Evolutionary conservation across 2,329 filamentous ascomycete genomes (phyloP).

Genomic region (Aspergillus puulaauensis): DNA sequence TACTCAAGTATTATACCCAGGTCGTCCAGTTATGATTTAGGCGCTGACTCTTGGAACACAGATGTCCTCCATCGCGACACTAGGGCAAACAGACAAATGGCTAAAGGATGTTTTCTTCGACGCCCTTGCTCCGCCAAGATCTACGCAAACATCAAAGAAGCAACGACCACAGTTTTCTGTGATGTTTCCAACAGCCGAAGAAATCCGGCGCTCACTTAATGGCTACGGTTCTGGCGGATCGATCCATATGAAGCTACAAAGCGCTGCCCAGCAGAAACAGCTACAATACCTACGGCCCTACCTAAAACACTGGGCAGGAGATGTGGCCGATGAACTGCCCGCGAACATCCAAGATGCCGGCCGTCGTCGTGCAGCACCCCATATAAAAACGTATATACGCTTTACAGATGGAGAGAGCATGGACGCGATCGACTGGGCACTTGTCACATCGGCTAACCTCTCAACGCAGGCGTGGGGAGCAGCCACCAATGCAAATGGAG

Average conservation of each 20-base stretch:
- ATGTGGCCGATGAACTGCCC: slow-evolving; percentile 28
- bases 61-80: slow-evolving; percentile 78
- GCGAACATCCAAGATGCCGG: slow-evolving; percentile 50
- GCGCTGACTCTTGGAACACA: slow-evolving; percentile 49
- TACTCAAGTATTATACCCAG: slow-evolving; percentile 29
- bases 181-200: slow-evolving; percentile 76
- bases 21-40: not conserved
- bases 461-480: slow-evolving; percentile 89
- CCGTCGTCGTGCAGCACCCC: slow-evolving; percentile 71
- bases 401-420: slow-evolving; percentile 45
- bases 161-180: slow-evolving; percentile 61
- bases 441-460: slow-evolving; percentile 87
- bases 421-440: slow-evolving; percentile 71
- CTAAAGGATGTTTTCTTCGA: slow-evolving; percentile 64
- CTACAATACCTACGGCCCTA: slow-evolving; percentile 69
- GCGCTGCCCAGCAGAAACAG: slow-evolving; percentile 69
- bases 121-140: slow-evolving; percentile 32
- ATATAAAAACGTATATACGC: slow-evolving; percentile 86
- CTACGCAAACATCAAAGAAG: not conserved
- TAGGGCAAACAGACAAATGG: slow-evolving; percentile 72
- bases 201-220: slow-evolving; percentile 73
- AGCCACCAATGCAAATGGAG: slow-evolving; percentile 53
- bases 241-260: slow-evolving; percentile 78
- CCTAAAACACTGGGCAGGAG: slow-evolving; percentile 74
- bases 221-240: slow-evolving; percentile 76